Evolutionary conservation across 805 yeast species (phyloP).

Genomic region (Cyberlindnera lachancei): DNA sequence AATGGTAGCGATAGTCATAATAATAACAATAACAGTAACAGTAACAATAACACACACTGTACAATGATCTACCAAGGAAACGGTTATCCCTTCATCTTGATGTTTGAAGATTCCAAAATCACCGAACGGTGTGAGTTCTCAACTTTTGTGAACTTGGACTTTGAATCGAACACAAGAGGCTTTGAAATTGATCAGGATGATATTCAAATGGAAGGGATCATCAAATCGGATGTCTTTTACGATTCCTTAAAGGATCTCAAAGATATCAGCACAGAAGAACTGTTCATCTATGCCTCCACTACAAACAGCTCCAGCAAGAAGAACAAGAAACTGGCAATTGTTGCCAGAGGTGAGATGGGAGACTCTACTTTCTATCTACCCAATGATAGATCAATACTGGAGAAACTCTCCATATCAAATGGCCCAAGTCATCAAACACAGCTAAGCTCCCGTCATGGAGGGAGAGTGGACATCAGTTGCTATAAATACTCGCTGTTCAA

Average conservation of each 20-base stretch:
- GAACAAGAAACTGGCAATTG: slow-evolving; percentile 32
- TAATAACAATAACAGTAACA: no score
- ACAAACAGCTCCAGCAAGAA: slow-evolving; percentile 1
- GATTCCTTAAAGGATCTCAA: slow-evolving; percentile 50
- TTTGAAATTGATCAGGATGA: slow-evolving; percentile 37
- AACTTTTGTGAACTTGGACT: slow-evolving; percentile 30
- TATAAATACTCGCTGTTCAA: slow-evolving; percentile 44
- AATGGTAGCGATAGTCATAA: no score
- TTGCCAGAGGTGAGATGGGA: slow-evolving; percentile 72
- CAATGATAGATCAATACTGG: slow-evolving; percentile 51
- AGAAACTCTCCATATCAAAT: slow-evolving; percentile 45
- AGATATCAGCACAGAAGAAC: slow-evolving; percentile 44
- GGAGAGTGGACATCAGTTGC: slow-evolving; percentile 32
- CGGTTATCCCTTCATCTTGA: slow-evolving; percentile 47
- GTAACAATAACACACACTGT: slow-evolving; percentile 37
- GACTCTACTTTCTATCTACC: slow-evolving; percentile 62
- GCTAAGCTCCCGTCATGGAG: slow-evolving; percentile 24
- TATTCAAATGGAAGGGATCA: slow-evolving; percentile 39
- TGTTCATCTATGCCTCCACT: slow-evolving; percentile 38
- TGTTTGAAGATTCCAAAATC: slow-evolving; percentile 46
- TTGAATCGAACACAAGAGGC: slow-evolving; percentile 27
- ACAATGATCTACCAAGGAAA: slow-evolving; percentile 41
- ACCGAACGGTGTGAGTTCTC: slow-evolving; percentile 51
- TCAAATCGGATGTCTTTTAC: slow-evolving; percentile 44
- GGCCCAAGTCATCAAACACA: no score